Evolutionary conservation across 2,329 filamentous ascomycete genomes (phyloP).

Genomic region (Colletotrichum sp.): DNA sequence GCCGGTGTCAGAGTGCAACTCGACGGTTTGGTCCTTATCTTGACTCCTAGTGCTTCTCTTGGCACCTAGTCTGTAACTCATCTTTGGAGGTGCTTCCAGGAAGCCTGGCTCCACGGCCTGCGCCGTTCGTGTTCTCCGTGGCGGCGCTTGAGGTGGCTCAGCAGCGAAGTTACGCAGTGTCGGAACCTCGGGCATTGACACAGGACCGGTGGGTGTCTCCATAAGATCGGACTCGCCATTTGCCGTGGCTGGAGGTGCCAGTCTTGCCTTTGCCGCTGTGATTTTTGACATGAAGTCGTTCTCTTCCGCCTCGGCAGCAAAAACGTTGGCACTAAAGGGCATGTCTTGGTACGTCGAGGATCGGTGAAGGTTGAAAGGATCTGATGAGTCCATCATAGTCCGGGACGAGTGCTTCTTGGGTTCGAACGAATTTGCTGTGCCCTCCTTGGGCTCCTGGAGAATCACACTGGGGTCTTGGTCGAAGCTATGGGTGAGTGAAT

Average conservation of each 20-base stretch:
- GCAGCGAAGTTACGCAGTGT: slow-evolving; percentile 31
- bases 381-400: slow-evolving; percentile 39
- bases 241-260: slow-evolving; percentile 41
- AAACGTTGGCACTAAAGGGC: slow-evolving; percentile 42
- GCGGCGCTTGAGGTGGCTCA: slow-evolving; percentile 58
- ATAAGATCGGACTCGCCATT: slow-evolving; percentile 56
- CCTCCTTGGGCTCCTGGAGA: slow-evolving; percentile 42
- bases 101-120: slow-evolving; percentile 56
- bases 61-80: slow-evolving; percentile 61
- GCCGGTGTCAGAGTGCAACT: slow-evolving; percentile 47
- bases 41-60: slow-evolving; percentile 45
- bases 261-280: slow-evolving; percentile 53
- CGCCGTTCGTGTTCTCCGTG: slow-evolving; percentile 58
- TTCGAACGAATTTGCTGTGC: slow-evolving; percentile 40
- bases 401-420: slow-evolving; percentile 48
- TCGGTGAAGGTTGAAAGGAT: slow-evolving; percentile 58
- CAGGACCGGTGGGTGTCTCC: slow-evolving; percentile 66
- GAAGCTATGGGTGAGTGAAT: slow-evolving; percentile 53
- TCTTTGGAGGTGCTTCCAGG: slow-evolving; percentile 66
- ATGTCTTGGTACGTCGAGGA: slow-evolving; percentile 44
- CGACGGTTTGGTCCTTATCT: slow-evolving; percentile 38
- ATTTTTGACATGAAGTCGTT: slow-evolving; percentile 64
- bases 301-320: slow-evolving; percentile 47
- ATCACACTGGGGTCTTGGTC: slow-evolving; percentile 40
- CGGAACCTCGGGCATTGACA: slow-evolving; percentile 41